Evolutionary conservation across 306 rosid species (phyloP).

Genomic region (Cucurbita pepo): DNA sequence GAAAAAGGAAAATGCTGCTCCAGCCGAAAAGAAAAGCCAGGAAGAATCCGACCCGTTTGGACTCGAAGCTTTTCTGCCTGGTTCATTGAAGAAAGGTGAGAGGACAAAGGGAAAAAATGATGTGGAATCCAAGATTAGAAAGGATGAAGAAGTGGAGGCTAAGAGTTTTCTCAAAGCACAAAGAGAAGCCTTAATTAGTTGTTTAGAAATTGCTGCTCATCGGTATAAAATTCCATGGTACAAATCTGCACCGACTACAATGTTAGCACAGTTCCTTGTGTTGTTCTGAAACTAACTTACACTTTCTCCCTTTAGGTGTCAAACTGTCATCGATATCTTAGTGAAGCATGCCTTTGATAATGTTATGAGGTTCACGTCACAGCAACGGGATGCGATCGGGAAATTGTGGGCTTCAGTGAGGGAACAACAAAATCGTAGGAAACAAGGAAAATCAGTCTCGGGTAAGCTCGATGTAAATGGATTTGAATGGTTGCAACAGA

Average conservation of each 20-base stretch:
- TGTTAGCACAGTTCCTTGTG: not conserved
- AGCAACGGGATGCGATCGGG: constrained; percentile 62
- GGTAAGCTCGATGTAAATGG: constrained; percentile 86
- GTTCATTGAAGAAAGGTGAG: constrained; percentile 40
- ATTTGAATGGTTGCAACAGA: constrained; percentile 82
- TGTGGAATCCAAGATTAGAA: constrained; percentile 17
- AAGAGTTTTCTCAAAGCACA: constrained; percentile 57
- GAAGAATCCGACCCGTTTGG: constrained; percentile 79
- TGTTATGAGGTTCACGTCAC: constrained; percentile 56
- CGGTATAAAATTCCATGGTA: constrained; percentile 80
- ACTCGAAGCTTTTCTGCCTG: constrained; percentile 64
- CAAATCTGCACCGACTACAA: not conserved
- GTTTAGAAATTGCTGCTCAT: constrained; percentile 83
- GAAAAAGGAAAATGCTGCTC: constrained; percentile 5
- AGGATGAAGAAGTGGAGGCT: constrained; percentile 45
- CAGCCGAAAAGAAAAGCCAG: constrained; percentile 19
- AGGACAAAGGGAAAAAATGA: constrained; percentile 46
- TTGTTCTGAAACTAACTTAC: not conserved
- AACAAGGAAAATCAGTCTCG: constrained; percentile 75
- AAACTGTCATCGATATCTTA: constrained; percentile 83
- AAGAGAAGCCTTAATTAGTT: constrained; percentile 58
- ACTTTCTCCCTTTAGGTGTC: constrained; percentile 54
- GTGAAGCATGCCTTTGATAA: constrained; percentile 78
- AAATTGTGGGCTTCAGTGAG: constrained; percentile 79
- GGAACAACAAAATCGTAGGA: constrained; percentile 63